Evolutionary conservation across 2,329 filamentous ascomycete species (phyloP).

Genomic region (Amauroascus verrucosus): DNA sequence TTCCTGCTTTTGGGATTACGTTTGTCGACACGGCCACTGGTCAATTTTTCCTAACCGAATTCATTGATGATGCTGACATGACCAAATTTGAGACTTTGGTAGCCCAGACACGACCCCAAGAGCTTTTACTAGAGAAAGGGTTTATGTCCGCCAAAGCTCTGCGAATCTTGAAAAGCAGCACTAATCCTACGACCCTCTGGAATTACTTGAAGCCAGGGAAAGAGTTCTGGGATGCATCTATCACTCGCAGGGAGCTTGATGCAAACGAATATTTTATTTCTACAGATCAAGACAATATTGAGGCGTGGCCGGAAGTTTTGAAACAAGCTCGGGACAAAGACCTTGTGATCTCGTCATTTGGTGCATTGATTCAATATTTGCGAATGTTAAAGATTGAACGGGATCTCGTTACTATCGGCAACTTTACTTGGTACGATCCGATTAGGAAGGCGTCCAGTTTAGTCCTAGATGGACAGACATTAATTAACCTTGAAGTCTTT

Average conservation of each 20-base stretch:
- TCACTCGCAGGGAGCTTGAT: slow-evolving; percentile 69
- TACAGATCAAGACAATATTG: slow-evolving; percentile 46
- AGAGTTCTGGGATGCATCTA: slow-evolving; percentile 86
- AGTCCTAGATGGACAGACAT: slow-evolving; percentile 85
- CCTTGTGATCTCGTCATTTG: slow-evolving; percentile 78
- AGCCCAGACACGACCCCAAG: slow-evolving; percentile 79
- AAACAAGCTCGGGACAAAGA: slow-evolving; percentile 66
- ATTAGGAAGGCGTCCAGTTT: slow-evolving; percentile 84
- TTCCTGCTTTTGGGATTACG: slow-evolving; percentile 78
- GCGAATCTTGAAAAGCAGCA: slow-evolving; percentile 93
- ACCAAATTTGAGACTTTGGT: slow-evolving; percentile 97
- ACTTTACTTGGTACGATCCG: slow-evolving; percentile 84
- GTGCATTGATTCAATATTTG: slow-evolving; percentile 79
- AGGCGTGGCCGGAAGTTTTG: slow-evolving; percentile 69
- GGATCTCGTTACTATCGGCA: slow-evolving; percentile 75
- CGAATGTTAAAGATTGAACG: slow-evolving; percentile 78
- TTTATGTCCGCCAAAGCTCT: slow-evolving; percentile 77
- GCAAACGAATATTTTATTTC: slow-evolving; percentile 67
- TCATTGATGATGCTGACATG: slow-evolving; percentile 81
- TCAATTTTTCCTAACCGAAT: slow-evolving; percentile 87
- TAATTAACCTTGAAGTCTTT: slow-evolving; percentile 97
- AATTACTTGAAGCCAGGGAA: slow-evolving; percentile 77
- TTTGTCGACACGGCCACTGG: slow-evolving; percentile 95
- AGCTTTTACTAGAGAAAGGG: slow-evolving; percentile 81
- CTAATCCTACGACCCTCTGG: slow-evolving; percentile 84